Evolutionary conservation across 1,284 basidiomycete species (phyloP).

Genomic region (Pascua guehoae): DNA sequence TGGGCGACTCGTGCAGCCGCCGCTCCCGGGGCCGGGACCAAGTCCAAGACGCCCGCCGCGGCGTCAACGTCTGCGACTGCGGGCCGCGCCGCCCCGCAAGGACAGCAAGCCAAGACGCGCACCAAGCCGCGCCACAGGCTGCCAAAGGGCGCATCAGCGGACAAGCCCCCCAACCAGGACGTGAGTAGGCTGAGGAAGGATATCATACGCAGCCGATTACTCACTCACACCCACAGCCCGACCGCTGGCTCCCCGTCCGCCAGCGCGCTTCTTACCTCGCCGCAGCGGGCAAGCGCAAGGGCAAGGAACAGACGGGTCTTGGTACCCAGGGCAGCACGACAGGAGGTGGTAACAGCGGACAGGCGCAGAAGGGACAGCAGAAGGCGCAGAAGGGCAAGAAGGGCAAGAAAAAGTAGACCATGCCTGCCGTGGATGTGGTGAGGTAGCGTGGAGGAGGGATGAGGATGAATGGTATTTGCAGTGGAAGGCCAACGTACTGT

Average conservation of each 20-base stretch:
- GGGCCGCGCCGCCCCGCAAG: background rate
- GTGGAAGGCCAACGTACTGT: too few species aligned
- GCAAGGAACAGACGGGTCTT: conserved; percentile 29
- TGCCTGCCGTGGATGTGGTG: too few species aligned
- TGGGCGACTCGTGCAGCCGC: conserved; percentile 29
- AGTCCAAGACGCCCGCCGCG: conserved; percentile 3
- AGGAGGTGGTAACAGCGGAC: conserved; percentile 5
- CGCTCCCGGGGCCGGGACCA: background rate
- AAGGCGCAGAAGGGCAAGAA: conserved; percentile 17
- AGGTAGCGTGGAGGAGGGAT: too few species aligned
- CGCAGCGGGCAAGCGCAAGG: conserved; percentile 45
- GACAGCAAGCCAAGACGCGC: conserved; percentile 12
- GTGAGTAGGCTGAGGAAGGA: conserved; percentile 27
- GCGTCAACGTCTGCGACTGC: conserved; percentile 8
- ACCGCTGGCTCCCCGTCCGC: conserved; percentile 46
- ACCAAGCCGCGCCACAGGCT: conserved; percentile 41
- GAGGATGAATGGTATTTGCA: too few species aligned
- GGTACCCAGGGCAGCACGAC: conserved; percentile 14
- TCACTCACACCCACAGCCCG: conserved; percentile 31
- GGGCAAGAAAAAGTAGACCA: conserved; percentile 19
- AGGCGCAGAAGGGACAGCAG: conserved; percentile 5
- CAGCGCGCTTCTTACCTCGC: conserved; percentile 38
- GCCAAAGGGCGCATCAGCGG: conserved; percentile 41
- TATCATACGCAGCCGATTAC: background rate
- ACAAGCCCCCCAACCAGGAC: conserved; percentile 40